Percentiles rank a stretch among this genome's conserved stretches.
phyloP scores from a whole-genome alignment of 192 early-diverging fungal species.

The Backusella mclennaniae region DNA sequence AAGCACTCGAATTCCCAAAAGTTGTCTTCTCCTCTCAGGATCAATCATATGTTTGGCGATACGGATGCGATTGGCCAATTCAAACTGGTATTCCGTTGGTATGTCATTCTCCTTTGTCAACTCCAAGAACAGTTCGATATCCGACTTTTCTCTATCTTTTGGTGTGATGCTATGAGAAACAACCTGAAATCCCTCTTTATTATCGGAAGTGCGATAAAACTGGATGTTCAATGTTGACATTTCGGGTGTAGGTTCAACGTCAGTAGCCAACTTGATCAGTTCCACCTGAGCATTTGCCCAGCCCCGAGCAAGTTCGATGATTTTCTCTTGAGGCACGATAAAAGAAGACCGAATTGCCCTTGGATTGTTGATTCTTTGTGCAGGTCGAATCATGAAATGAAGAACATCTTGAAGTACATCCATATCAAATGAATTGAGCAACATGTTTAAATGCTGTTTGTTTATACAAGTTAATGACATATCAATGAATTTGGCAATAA shows the following conservation, averaged over 20 bases:
- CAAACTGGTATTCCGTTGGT: slow-evolving; percentile 70
- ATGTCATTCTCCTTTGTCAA: slow-evolving; percentile 69
- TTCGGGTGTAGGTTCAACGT: slow-evolving; percentile 39
- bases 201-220: slow-evolving; percentile 57
- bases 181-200: slow-evolving; percentile 3
- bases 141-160: background rate
- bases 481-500: background rate
- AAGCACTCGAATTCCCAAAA: slow-evolving; percentile 74
- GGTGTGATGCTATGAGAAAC: slow-evolving; percentile 52
- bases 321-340: slow-evolving; percentile 53
- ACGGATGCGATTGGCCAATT: slow-evolving; percentile 77
- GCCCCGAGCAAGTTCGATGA: slow-evolving; percentile 57
- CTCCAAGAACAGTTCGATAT: slow-evolving; percentile 22
- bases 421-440: slow-evolving; percentile 79
- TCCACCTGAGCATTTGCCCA: slow-evolving; percentile 45
- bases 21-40: slow-evolving; percentile 47
- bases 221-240: slow-evolving; percentile 51
- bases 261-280: slow-evolving; percentile 25
- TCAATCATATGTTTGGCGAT: slow-evolving; percentile 62
- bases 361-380: slow-evolving; percentile 88
- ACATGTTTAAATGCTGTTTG: slow-evolving; percentile 71
- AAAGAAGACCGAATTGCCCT: slow-evolving; percentile 60
- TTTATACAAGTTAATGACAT: background rate
- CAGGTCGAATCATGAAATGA: slow-evolving; percentile 81
- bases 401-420: slow-evolving; percentile 79